Evolutionary conservation across 2,329 filamentous ascomycete species (phyloP).

Genomic region (Botryotinia narcissicola): DNA sequence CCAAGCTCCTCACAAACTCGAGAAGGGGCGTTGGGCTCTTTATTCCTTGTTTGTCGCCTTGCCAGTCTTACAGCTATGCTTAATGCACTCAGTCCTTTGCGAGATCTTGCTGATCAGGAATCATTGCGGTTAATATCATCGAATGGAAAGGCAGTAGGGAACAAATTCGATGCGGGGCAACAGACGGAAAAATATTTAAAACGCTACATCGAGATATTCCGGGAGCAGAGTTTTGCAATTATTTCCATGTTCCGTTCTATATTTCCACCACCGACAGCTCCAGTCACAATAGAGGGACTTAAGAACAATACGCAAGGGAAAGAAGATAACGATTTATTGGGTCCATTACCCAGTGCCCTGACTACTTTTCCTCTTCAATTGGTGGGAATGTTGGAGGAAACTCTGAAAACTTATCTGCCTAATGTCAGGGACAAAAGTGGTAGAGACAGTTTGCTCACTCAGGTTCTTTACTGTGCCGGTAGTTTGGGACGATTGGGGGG

Average conservation of each 20-base stretch:
- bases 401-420: constrained; percentile 72
- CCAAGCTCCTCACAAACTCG: constrained; percentile 36
- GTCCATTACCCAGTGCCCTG: constrained; percentile 69
- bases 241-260: constrained; percentile 93
- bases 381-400: constrained; percentile 75
- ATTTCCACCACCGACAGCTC: constrained; percentile 55
- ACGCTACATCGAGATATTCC: constrained; percentile 93
- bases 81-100: constrained; percentile 78
- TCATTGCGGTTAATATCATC: constrained; percentile 45
- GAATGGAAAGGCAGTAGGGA: constrained; percentile 26
- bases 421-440: constrained; percentile 77
- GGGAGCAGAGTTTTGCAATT: constrained; percentile 95
- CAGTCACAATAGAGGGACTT: constrained; percentile 25
- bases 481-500: constrained; percentile 86
- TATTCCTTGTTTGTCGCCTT: constrained; percentile 85
- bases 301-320: constrained; percentile 25
- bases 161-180: constrained; percentile 67
- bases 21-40: constrained; percentile 71
- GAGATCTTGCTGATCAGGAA: constrained; percentile 88
- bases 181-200: constrained; percentile 95
- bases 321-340: constrained; percentile 44
- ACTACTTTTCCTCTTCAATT: constrained; percentile 83
- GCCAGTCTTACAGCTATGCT: constrained; percentile 77
- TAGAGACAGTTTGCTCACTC: constrained; percentile 83
- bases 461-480: constrained; percentile 89